Evolutionary conservation across 2,329 filamentous ascomycete genomes (phyloP), one percentile per base, ranked within the genome.

Genomic region (Fusarium buharicum): DNA sequence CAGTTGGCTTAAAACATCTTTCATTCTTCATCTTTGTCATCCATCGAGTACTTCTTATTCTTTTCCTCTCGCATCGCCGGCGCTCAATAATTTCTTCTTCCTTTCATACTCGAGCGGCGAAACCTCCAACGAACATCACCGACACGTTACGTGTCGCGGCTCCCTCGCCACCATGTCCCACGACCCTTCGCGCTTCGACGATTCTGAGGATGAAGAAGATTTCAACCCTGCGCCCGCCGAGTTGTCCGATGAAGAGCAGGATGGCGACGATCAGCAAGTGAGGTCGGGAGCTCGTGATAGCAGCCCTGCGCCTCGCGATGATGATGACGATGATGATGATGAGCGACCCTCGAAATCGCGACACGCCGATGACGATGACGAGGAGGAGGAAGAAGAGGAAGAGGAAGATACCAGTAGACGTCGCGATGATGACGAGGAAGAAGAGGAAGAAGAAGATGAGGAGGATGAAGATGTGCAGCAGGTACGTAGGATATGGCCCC

Each of bases 211-310:
- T 46, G 93, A 96, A 69, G 89, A 91, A 59, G 90, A 94, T 75
- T 97, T 97, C 83, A 96, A 97, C 75, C 93, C 93, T 46, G 86
- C 84, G 44, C 89, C 90, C 17, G 89, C 86, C 58, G 86, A 92
- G 55, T 72, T 86, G 30, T 95, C 91, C 4, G 91, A 94, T 66
- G 88, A 77, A 6, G 76, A 78, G 48, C 72, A 71, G 18, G 77
- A 75, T 31, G 78, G 78, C 4, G 76, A 78, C n/a, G 79, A 83
- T 1, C 59, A 61, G 41, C 57, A 58, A 46, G 36, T 55, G 50
- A 66, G 81, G 79, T 17, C 82, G 27, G 50, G 49, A 16, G 56
- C 60, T 27, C 68, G 67, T 81, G 86, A 67, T 40, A 76, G 74
- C 50, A 79, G 74, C 44, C 75, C 74, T 45, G 72, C 66, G 37